Evolutionary conservation across 1,139 yeast genomes (phyloP), one percentile per base, ranked within the genome.

Genomic region (Eremothecium coryli): DNA sequence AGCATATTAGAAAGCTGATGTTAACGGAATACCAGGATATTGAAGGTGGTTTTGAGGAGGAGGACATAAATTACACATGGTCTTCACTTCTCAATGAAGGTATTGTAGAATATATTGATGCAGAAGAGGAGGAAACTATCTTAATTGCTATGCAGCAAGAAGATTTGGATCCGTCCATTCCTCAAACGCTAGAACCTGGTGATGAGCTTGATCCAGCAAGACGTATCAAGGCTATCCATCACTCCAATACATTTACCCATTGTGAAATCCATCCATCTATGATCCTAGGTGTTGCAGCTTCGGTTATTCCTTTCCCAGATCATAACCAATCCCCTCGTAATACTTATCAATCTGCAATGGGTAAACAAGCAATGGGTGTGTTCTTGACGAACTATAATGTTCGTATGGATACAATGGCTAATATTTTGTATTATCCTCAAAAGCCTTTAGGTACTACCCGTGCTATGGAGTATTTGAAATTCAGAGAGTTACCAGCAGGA

Each of bases 361-460:
- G 98, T 76, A 90, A 90, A 64, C 99, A 90, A 66, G 99, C 99
- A 40, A 90, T 90, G 98, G 99, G 99, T 58, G 98, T 93, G n/a
- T 88, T 85, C 62, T 71, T 90, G 54, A 90, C 98, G 4, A 90
- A 90, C 56, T 93, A 90, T 59, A 74, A 82, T 37, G 95, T 88
- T 34, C 84, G 99, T 66, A 90, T 90, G 98, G 99, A 90, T 63
- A 90, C 98, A 3, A 90, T 93, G 98, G 96, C 98, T 11, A 90
- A 90, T 53, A 88, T 90, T 52, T 70, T 90, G 48, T 93, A 93
- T 58, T 90, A 90, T 54, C 99, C 99, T 30, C 99, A 90, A 61
- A 93, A 90, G 61, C 98, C 99, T n/a, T 67, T 90, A 56, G 99
- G 97, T 34, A 93, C 97, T 22, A 90, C 98, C n/a, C 77, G 97